Evolutionary conservation across 495 filamentous ascomycete species (phyloP).

Genomic region (Penicillium atrosanguineum): DNA sequence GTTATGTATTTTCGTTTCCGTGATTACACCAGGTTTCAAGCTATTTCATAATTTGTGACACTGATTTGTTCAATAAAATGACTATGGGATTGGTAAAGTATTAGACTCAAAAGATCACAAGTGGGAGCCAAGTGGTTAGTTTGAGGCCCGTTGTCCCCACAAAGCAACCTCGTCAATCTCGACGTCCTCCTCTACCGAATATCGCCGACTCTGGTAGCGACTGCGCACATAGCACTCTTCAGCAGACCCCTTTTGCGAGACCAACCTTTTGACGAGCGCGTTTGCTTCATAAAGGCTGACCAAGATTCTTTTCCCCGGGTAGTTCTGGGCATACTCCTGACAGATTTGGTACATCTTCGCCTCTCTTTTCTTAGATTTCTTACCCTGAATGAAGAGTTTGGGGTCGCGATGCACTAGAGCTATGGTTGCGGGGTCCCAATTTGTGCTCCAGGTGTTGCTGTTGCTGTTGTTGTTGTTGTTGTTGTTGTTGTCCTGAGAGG

Average conservation of each 20-base stretch:
- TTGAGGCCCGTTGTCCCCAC: conserved; percentile 6
- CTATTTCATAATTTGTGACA: too few relatives aligned
- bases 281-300: conserved; percentile 71
- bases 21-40: too few relatives aligned
- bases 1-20: too few relatives aligned
- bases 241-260: conserved; percentile 14
- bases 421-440: background rate
- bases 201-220: background rate
- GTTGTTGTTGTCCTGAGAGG: background rate
- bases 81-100: too few relatives aligned
- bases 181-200: background rate
- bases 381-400: conserved; percentile 20
- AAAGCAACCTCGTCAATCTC: conserved; percentile 12
- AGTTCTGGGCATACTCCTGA: conserved; percentile 7
- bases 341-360: conserved; percentile 26
- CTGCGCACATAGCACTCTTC: background rate
- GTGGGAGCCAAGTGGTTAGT: background rate
- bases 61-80: background rate
- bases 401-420: conserved; percentile 1
- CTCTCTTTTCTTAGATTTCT: conserved; percentile 1
- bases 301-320: conserved; percentile 51
- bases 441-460: background rate
- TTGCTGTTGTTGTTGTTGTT: too few relatives aligned
- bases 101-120: too few relatives aligned
- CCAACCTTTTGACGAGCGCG: conserved; percentile 65